phyloP scores from a whole-genome alignment of 2,329 filamentous ascomycete genomes.

The Tolypocladium sp. region DNA sequence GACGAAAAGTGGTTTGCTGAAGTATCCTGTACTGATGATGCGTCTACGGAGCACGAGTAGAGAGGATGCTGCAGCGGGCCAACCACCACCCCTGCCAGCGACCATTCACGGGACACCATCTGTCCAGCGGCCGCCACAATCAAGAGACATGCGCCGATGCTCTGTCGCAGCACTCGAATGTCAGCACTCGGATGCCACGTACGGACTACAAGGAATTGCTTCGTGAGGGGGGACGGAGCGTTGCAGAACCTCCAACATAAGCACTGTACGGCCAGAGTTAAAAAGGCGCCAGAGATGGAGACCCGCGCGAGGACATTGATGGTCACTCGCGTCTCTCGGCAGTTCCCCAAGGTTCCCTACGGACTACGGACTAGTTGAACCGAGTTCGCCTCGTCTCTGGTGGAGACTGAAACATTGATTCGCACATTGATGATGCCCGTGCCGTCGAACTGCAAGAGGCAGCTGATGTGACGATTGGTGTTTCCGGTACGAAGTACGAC shows the following conservation, averaged over 20 bases:
- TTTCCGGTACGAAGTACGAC: neutral
- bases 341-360: neutral
- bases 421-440: neutral
- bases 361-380: no score
- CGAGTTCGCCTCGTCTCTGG: neutral
- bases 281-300: neutral
- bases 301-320: neutral
- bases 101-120: neutral
- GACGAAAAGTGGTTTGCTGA: neutral
- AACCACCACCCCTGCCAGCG: neutral
- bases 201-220: no score
- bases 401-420: neutral
- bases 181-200: neutral
- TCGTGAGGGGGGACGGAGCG: neutral
- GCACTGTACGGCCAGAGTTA: neutral
- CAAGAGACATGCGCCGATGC: neutral
- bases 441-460: neutral
- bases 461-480: neutral
- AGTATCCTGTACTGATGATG: neutral
- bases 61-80: neutral
- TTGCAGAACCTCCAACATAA: neutral
- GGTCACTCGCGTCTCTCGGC: no score
- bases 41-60: neutral
- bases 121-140: neutral
- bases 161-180: neutral